phyloP scores from a whole-genome alignment of 192 early-diverging fungal species.

The Phycomyces blakesleeanus region DNA sequence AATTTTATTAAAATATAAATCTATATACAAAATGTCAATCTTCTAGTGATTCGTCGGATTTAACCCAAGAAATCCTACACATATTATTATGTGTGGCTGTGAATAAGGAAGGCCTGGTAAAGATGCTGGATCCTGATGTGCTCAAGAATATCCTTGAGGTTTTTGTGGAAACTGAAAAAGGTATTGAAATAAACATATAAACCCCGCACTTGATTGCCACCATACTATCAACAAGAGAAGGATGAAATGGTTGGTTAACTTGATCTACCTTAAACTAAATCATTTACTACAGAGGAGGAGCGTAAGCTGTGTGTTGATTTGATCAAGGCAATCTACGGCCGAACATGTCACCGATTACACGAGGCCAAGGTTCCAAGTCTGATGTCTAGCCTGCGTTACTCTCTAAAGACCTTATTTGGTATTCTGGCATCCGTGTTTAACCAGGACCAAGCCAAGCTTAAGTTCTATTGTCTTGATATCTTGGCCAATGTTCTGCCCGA shows the following conservation, averaged over 20 bases:
- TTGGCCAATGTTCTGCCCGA: constrained; percentile 22
- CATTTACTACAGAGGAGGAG: constrained; percentile 18
- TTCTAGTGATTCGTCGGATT: constrained; percentile 29
- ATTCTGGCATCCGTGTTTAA: constrained; percentile 21
- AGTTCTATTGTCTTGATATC: constrained; percentile 33
- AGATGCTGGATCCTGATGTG: constrained; percentile 30
- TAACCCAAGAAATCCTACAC: constrained; percentile 32
- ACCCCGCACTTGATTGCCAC: too few relatives aligned
- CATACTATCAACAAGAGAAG: too few relatives aligned
- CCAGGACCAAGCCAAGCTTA: constrained; percentile 31
- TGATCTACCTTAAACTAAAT: neutral
- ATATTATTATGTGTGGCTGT: constrained; percentile 32
- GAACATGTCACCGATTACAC: constrained; percentile 11
- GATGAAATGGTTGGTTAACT: neutral
- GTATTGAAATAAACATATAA: too few relatives aligned
- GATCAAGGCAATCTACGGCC: constrained; percentile 10
- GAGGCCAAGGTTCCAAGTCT: constrained; percentile 13
- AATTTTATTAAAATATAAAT: too few relatives aligned
- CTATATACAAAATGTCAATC: neutral
- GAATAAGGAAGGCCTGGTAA: constrained; percentile 20
- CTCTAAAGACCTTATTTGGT: constrained; percentile 16
- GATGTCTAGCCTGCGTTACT: constrained; percentile 13
- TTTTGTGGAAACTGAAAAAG: constrained; percentile 22
- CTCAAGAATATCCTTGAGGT: constrained; percentile 26
- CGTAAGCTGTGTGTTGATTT: constrained; percentile 24